These are phyloP conservation scores for Senecio squalidus DNA, from an alignment of 140 eudicot genomes.

Conservation along the genomic window DNA sequence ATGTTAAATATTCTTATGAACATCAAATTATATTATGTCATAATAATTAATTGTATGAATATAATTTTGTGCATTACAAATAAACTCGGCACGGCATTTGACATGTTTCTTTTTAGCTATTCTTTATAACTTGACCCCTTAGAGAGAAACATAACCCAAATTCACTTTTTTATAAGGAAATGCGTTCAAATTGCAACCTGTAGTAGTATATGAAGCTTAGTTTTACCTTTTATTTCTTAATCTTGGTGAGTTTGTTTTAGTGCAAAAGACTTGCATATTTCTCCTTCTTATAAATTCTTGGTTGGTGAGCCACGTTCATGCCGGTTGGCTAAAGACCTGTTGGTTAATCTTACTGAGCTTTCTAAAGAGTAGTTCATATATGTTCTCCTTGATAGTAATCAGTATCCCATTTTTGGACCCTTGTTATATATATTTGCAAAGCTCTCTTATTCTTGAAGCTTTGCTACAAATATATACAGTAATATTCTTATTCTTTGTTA, in stretches of 20 bases:
- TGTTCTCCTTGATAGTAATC: neutral
- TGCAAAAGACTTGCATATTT: no score
- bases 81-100: neutral
- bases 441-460: neutral
- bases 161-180: no score
- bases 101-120: neutral
- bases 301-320: no score
- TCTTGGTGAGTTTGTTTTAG: neutral
- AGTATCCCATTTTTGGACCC: neutral
- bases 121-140: neutral
- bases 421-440: neutral
- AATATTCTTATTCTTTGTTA: neutral
- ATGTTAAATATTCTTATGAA: no score
- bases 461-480: neutral
- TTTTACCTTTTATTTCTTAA: no score
- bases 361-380: neutral
- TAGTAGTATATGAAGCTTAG: neutral
- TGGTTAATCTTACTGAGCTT: no score
- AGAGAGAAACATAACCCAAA: neutral
- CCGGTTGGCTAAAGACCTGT: neutral
- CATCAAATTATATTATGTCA: no score
- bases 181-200: neutral
- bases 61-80: neutral
- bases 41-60: no score
- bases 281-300: no score